These are phyloP conservation scores for Microbotryomycetes sp. DNA, from an alignment of 1,284 basidiomycete genomes.

Conservation along the genomic window DNA sequence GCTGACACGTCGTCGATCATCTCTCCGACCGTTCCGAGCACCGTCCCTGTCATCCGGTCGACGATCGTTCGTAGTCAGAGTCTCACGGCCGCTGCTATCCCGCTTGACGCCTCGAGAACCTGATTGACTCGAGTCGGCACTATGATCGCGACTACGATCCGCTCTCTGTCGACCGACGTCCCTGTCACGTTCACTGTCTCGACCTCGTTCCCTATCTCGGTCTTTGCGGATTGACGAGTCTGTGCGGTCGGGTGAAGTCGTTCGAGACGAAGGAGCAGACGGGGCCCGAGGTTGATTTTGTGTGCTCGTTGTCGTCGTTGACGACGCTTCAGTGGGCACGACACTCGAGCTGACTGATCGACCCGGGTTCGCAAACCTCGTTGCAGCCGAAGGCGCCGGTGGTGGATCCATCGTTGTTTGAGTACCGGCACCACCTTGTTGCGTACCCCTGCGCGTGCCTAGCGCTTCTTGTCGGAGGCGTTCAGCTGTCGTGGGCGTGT, in stretches of 20 bases:
- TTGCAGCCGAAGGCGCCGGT: constrained; percentile 14
- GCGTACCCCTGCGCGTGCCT: constrained; percentile 13
- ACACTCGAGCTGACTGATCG: constrained; percentile 17
- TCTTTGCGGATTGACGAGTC: constrained; percentile 41
- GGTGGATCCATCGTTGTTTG: constrained; percentile 27
- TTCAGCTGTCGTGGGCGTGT: constrained; percentile 9
- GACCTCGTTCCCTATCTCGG: constrained; percentile 32
- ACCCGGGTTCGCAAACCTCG: constrained; percentile 15
- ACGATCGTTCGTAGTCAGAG: no score
- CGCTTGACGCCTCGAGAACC: not conserved
- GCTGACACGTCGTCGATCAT: not conserved
- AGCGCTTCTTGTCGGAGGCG: constrained; percentile 26
- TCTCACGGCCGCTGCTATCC: not conserved
- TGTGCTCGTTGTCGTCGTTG: constrained; percentile 22
- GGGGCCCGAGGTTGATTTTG: constrained; percentile 23
- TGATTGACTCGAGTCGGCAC: not conserved
- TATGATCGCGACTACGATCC: not conserved
- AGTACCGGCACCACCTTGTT: constrained; percentile 4
- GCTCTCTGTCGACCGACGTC: not conserved
- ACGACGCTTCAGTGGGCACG: constrained; percentile 17
- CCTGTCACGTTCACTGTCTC: constrained; percentile 5
- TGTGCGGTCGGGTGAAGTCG: not conserved
- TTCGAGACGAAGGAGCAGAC: constrained; percentile 42
- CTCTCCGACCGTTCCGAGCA: no score
- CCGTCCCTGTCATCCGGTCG: not conserved